These are phyloP conservation scores for Globisporangium iwayamae DNA, from an alignment of 352 stramenopile species.

Conservation along the genomic window DNA sequence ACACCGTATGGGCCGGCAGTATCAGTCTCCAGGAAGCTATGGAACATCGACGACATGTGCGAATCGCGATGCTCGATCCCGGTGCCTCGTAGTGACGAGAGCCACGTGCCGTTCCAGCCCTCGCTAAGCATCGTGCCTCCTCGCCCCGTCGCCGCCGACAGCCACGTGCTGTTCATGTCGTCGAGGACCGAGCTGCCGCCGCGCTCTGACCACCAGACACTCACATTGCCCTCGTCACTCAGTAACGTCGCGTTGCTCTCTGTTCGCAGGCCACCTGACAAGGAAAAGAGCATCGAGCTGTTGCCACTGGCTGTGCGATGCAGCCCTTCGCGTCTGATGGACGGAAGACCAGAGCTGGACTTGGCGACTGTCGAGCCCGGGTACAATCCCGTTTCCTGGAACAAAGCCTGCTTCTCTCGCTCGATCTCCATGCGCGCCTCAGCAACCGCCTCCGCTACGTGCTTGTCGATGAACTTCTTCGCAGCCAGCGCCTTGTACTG, in stretches of 20 bases:
- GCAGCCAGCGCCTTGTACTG: slow-evolving; percentile 46
- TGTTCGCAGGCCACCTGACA: slow-evolving; percentile 26
- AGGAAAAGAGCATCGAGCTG: slow-evolving; percentile 23
- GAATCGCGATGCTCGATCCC: slow-evolving; percentile 31
- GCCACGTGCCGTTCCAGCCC: slow-evolving; percentile 26
- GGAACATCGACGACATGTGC: slow-evolving; percentile 27
- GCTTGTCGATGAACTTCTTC: slow-evolving; percentile 73
- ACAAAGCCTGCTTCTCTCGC: slow-evolving; percentile 59
- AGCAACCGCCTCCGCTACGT: slow-evolving; percentile 58
- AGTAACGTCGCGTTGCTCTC: slow-evolving; percentile 29
- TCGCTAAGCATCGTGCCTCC: slow-evolving; percentile 36
- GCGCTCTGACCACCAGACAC: slow-evolving; percentile 44
- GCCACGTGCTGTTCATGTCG: slow-evolving; percentile 35
- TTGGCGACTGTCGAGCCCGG: slow-evolving; percentile 28
- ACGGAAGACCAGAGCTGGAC: background rate
- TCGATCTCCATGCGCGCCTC: slow-evolving; percentile 69
- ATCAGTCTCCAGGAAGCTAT: slow-evolving; percentile 32
- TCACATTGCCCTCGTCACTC: slow-evolving; percentile 34
- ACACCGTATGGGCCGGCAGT: slow-evolving; percentile 17
- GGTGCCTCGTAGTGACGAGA: slow-evolving; percentile 26
- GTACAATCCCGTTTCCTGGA: slow-evolving; percentile 62
- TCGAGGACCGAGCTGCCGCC: slow-evolving; percentile 36
- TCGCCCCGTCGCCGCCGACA: slow-evolving; percentile 28
- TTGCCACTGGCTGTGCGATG: slow-evolving; percentile 15
- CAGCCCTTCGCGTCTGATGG: slow-evolving; percentile 7